phyloP scores from a whole-genome alignment of 768 basidiomycete genomes.

The Panus rudis region DNA sequence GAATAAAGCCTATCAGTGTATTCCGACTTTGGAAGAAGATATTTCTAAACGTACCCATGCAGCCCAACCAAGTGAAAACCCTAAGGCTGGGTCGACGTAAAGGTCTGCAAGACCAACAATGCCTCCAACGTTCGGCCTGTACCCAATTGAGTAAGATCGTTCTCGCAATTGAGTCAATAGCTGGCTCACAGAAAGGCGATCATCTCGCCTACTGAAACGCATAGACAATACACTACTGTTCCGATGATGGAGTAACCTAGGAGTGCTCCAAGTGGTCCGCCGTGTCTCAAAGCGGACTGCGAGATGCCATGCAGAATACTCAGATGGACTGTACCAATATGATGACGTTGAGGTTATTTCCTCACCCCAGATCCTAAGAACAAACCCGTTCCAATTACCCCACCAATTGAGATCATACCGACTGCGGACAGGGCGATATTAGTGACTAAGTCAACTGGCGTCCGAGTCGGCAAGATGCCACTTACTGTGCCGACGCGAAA shows the following conservation, averaged over 20 bases:
- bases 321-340: conserved; percentile 13
- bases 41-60: conserved; percentile 31
- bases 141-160: neutral
- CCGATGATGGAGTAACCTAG: conserved; percentile 42
- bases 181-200: conserved; percentile 17
- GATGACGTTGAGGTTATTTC: too few relatives aligned
- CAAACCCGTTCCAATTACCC: conserved; percentile 33
- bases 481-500: conserved; percentile 21
- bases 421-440: conserved; percentile 11
- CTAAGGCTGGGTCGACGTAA: conserved; percentile 44
- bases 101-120: conserved; percentile 37
- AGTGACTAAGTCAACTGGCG: neutral
- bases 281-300: conserved; percentile 33
- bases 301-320: too few relatives aligned
- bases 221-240: conserved; percentile 26
- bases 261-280: conserved; percentile 47
- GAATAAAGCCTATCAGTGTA: conserved; percentile 20
- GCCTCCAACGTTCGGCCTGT: conserved; percentile 23
- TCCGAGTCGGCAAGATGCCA: neutral
- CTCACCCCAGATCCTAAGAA: conserved; percentile 29
- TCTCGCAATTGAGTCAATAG: neutral
- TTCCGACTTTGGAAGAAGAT: neutral
- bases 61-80: conserved; percentile 40
- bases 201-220: conserved; percentile 34
- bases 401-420: conserved; percentile 25